These are phyloP conservation scores for Suillus spraguei DNA, from an alignment of 768 basidiomycete species.

Conservation along the genomic window DNA sequence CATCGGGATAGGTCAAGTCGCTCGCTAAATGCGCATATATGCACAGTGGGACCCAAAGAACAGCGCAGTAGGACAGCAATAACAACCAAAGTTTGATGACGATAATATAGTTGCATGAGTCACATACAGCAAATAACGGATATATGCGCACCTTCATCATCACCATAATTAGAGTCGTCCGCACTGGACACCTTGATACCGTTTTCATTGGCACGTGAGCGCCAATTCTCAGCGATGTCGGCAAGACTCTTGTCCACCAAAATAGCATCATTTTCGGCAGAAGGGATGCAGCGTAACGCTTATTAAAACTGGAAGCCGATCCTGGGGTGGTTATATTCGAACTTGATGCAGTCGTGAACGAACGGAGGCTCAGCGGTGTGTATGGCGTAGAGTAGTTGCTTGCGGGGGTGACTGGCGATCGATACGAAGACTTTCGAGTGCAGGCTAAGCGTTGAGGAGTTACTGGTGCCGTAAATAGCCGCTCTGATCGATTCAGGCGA, in stretches of 20 bases:
- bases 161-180: slow-evolving; percentile 39
- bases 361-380: slow-evolving; percentile 70
- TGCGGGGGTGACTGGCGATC: slow-evolving; percentile 64
- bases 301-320: slow-evolving; percentile 40
- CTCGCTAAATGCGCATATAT: slow-evolving; percentile 54
- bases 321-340: slow-evolving; percentile 61
- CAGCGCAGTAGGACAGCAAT: slow-evolving; percentile 1
- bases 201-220: slow-evolving; percentile 68
- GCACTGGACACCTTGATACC: slow-evolving; percentile 64
- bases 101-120: slow-evolving; percentile 18
- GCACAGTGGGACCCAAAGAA: slow-evolving; percentile 16
- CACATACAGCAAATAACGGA: slow-evolving; percentile 13
- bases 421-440: slow-evolving; percentile 44
- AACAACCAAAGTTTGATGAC: slow-evolving; percentile 15
- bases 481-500: slow-evolving; percentile 37
- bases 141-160: slow-evolving; percentile 51
- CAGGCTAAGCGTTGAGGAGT: slow-evolving; percentile 67
- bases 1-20: slow-evolving; percentile 50
- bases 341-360: slow-evolving; percentile 55
- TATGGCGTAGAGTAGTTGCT: slow-evolving; percentile 57
- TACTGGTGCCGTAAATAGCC: slow-evolving; percentile 44
- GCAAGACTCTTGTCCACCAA: slow-evolving; percentile 51
- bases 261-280: slow-evolving; percentile 42
- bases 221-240: slow-evolving; percentile 71
- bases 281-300: slow-evolving; percentile 45